A percentile compares a stretch with the other conserved stretches of the same genome.
Conservation (phyloP, 169 alveolate species). For the Perkinsus marinus region DNA sequence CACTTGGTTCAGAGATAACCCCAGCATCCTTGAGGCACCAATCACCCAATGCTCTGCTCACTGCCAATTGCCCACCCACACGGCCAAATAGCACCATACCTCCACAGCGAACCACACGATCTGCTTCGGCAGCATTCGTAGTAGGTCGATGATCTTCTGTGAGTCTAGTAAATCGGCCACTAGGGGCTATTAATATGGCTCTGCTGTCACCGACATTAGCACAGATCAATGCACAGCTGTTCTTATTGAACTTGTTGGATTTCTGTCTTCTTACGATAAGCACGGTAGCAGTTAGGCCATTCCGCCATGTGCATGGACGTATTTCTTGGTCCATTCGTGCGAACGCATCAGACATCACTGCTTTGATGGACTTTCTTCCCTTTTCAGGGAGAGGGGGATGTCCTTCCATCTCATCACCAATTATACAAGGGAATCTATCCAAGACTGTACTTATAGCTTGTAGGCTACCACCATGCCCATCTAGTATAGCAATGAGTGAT, state of each 20-base stretch:
- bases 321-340: neutral
- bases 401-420: neutral
- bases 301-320: neutral
- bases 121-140: conserved; percentile 16
- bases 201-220: neutral
- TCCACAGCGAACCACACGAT: conserved; percentile 19
- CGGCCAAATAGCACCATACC: conserved; percentile 31
- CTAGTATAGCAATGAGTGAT: neutral
- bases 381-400: neutral
- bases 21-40: conserved; percentile 29
- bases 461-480: neutral
- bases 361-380: neutral
- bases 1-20: conserved; percentile 6
- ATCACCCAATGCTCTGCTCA: conserved; percentile 37
- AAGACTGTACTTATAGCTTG: neutral
- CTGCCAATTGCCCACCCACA: conserved; percentile 24
- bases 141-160: conserved; percentile 29
- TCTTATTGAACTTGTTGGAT: neutral
- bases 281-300: neutral
- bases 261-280: neutral
- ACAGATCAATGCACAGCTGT: neutral
- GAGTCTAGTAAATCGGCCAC: conserved; percentile 12
- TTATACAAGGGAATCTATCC: neutral
- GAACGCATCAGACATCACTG: neutral
- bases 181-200: neutral